phyloP scores from a whole-genome alignment of 306 rosid species.

The Dryas alaskensis region DNA sequence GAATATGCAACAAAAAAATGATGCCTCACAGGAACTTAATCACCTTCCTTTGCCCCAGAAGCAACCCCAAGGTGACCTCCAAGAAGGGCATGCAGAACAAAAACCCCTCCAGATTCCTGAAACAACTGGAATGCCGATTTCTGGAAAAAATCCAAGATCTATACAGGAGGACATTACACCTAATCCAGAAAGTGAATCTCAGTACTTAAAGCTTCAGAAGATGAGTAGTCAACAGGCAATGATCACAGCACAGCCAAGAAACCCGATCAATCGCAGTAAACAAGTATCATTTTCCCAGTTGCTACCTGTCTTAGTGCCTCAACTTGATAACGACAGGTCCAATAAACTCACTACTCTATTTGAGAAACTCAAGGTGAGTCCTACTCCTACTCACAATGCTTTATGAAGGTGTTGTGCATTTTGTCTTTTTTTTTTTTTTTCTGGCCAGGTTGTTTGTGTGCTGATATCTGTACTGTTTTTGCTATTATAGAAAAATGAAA shows the following conservation, averaged over 20 bases:
- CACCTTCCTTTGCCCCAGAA: slow-evolving; percentile 44
- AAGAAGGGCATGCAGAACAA: slow-evolving; percentile 40
- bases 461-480: slow-evolving; percentile 28
- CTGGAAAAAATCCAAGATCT: slow-evolving; percentile 46
- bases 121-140: slow-evolving; percentile 36
- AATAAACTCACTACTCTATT: slow-evolving; percentile 79
- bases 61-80: slow-evolving; percentile 53
- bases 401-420: slow-evolving; percentile 10
- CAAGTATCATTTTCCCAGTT: slow-evolving; percentile 80
- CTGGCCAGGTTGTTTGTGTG: no score
- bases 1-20: slow-evolving; percentile 42
- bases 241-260: slow-evolving; percentile 55
- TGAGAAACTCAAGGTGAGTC: slow-evolving; percentile 61
- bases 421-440: slow-evolving; percentile 16
- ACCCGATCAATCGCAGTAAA: slow-evolving; percentile 48
- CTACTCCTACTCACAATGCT: slow-evolving; percentile 17
- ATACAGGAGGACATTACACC: slow-evolving; percentile 48
- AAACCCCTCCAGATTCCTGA: slow-evolving; percentile 57
- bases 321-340: slow-evolving; percentile 78
- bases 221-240: slow-evolving; percentile 91
- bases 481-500: slow-evolving; percentile 66
- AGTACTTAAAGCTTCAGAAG: slow-evolving; percentile 80
- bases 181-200: slow-evolving; percentile 56
- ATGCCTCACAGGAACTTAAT: slow-evolving; percentile 39
- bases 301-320: slow-evolving; percentile 74